Evolutionary conservation across 2,329 filamentous ascomycete species (phyloP), one percentile per base, ranked within the genome.

Genomic region (Colletotrichum karsti): DNA sequence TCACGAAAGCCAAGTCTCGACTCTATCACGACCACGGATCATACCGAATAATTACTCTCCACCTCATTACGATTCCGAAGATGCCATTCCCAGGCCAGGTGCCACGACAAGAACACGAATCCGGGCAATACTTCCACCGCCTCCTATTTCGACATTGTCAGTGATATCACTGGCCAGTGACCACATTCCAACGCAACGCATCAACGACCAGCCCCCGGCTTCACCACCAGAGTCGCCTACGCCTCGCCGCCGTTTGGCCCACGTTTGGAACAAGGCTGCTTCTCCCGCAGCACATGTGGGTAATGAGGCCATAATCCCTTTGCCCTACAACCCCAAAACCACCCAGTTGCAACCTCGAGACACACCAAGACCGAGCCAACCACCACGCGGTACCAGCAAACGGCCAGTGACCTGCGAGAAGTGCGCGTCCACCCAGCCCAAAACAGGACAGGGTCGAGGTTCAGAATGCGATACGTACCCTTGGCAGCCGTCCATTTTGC

Each of bases 251-350:
- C 39, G 64, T 67, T 64, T 67, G 64, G 60, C 53, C 60, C 42
- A 44, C 53, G 64, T 67, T 67, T 67, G 60, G 64, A 67, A 67
- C 60, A 64, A 58, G 64, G 53, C 64, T 64, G 51, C 24, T 35
- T n/a, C 53, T 64, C 44, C 44, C 44, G 64, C 53, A 48, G 15
- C 44, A 7, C 37, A 54, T 56, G 60, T 67, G 64, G 64, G 64
- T 67, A 64, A 67, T 64, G 53, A 67, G 64, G 53, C 64, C 64
- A 67, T 58, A 64, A 64, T 51, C 48, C 58, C 42, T 42, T 50
- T 20, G 59, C 59, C 51, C 24, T 67, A 64, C 64, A 44, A 53
- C 37, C 46, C 41, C 39, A 44, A 58, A 64, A 58, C 64, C 53
- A 37, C 44, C 60, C 60, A 67, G 60, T 64, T 63, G 60, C 64